Conservation (phyloP, 352 stramenopile genomes). For the Phytophthora cryptogea region DNA sequence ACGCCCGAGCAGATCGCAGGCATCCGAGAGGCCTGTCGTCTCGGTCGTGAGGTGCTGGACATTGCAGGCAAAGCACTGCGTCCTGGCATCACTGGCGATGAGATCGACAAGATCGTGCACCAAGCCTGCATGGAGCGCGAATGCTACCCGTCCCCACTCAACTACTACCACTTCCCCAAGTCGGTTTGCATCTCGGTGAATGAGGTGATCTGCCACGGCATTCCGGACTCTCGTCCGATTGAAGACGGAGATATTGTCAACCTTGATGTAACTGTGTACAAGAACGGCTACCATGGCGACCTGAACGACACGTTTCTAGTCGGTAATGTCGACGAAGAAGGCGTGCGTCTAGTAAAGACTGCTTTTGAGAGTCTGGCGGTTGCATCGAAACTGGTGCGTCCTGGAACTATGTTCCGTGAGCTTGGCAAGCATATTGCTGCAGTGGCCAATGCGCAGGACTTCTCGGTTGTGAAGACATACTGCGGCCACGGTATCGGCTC, state of each 20-base stretch:
- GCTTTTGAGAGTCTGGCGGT: slow-evolving; percentile 93
- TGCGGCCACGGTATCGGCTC: slow-evolving; percentile 97
- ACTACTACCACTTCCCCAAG: slow-evolving; percentile 99
- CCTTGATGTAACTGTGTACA: slow-evolving; percentile 97
- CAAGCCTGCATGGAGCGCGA: slow-evolving; percentile 90
- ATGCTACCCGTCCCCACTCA: slow-evolving; percentile 97
- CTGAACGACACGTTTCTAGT: slow-evolving; percentile 99
- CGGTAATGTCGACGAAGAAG: slow-evolving; percentile 95
- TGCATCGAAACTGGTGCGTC: slow-evolving; percentile 91
- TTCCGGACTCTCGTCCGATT: slow-evolving; percentile 95
- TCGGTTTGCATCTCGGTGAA: slow-evolving; percentile 92
- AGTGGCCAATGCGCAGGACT: slow-evolving; percentile 85
- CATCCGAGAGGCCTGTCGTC: slow-evolving; percentile 91
- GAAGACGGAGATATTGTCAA: slow-evolving; percentile 98
- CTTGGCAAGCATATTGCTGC: slow-evolving; percentile 94
- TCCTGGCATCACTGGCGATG: slow-evolving; percentile 94
- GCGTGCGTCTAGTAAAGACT: slow-evolving; percentile 91
- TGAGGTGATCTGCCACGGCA: slow-evolving; percentile 97
- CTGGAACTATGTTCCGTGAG: slow-evolving; percentile 96
- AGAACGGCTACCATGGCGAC: slow-evolving; percentile 97
- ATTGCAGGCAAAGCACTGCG: slow-evolving; percentile 88
- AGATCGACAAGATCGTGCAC: slow-evolving; percentile 97
- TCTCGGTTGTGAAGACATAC: slow-evolving; percentile 97
- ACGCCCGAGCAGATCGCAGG: slow-evolving; percentile 92
- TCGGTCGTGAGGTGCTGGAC: slow-evolving; percentile 95